Evolutionary conservation across 108 stramenopile genomes (phyloP).

Genomic region (Cyclostephanos tholiformis): DNA sequence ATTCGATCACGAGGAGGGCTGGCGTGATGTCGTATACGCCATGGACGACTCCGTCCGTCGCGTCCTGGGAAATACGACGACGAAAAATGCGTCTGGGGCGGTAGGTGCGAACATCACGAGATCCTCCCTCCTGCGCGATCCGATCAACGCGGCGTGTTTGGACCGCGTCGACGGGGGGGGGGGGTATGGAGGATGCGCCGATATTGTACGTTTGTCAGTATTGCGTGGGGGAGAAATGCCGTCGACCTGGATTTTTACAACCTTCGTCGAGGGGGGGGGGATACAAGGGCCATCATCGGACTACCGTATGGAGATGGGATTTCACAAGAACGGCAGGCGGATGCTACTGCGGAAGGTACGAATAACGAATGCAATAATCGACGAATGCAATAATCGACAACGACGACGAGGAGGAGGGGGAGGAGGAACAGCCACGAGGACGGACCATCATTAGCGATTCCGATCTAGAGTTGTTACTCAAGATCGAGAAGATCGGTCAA

Average conservation of each 20-base stretch:
- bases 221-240: conserved; percentile 74
- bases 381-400: too few relatives aligned
- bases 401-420: too few relatives aligned
- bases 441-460: conserved; percentile 15
- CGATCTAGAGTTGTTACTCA: conserved; percentile 12
- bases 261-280: conserved; percentile 22
- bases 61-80: conserved; percentile 11
- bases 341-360: conserved; percentile 29
- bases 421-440: background rate
- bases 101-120: conserved; percentile 67
- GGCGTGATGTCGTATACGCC: conserved; percentile 52
- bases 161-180: conserved; percentile 5
- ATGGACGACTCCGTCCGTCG: conserved; percentile 48
- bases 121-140: conserved; percentile 45
- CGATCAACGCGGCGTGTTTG: conserved; percentile 37
- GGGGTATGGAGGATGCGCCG: too few relatives aligned
- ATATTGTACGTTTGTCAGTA: conserved; percentile 61
- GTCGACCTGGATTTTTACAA: conserved; percentile 59
- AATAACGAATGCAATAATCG: background rate
- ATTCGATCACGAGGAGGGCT: conserved; percentile 71
- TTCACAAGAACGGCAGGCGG: conserved; percentile 28
- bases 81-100: conserved; percentile 60
- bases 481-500: conserved; percentile 21
- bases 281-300: too few relatives aligned
- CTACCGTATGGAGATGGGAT: conserved; percentile 16